Base-by-base conservation (phyloP, 352 stramenopile species). In the Phytophthora colocasiae region DNA sequence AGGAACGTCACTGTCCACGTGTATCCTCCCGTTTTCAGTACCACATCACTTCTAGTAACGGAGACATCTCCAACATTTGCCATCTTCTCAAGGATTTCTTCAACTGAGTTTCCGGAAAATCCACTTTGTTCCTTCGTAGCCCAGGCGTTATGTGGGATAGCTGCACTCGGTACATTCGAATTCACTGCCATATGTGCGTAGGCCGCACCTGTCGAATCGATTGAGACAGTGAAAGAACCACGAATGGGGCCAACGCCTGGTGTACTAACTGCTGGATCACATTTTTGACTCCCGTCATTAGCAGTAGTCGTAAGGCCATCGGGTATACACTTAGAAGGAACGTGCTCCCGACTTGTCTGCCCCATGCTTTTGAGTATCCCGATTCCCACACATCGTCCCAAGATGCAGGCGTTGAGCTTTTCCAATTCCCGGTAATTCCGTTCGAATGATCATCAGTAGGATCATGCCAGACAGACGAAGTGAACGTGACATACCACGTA, bases 61-160 rank as follows among this genome's bases (percentile, higher is more conserved):
- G 73, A 64, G 2, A 99, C 92, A 62, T 98, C 94, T 2, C 97
- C 97, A 45, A 99, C 63, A 62, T 99, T 99, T 6, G 69, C 36
- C 81, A 99, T 97, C 2, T 53, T 73, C 72, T 99, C 93, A 1
- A 99, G 79, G 52, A 98, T 98, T 66, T 99, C 96, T 73, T 99
- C 92, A 4, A 99, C 54, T 6, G 92, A 98, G 1, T 90, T 96
- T 0, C 96, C 96, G 15, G 93, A 91, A 19, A 91, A 87, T 6
- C 91, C 91, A 58, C 91, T 98, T 26, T 98, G 81, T 14, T 73
- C 75, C n/a, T 83, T 90, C 2, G 82, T 95, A 11, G 90, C 92
- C 69, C 85, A 90, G 0, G 95, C 97, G 65, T 99, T 99, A 71
- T 99, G 96, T 4, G 78, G 69, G 43, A 99, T 98, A 8, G 72